Conservation (phyloP, 805 yeast genomes). For the Kluyveromyces starmeri region DNA sequence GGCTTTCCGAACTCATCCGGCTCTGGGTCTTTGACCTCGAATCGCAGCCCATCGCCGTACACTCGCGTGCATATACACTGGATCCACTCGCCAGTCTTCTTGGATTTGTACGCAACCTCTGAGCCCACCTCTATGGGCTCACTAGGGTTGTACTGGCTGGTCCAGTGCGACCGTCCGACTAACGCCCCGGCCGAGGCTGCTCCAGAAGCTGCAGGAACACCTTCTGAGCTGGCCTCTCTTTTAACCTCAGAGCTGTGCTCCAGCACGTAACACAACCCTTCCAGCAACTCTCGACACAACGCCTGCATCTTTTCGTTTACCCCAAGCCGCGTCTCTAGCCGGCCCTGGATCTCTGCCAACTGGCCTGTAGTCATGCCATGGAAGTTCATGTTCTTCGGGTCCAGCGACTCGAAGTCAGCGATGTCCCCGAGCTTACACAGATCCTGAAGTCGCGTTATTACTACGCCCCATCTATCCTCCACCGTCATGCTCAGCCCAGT, state of each 20-base stretch:
- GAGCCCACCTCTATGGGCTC: constrained; percentile 57
- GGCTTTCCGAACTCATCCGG: constrained; percentile 90
- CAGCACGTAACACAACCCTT: background rate
- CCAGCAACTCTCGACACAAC: background rate
- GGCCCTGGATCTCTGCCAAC: constrained; percentile 22
- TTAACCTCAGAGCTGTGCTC: constrained; percentile 16
- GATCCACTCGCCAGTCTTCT: constrained; percentile 82
- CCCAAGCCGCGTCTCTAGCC: constrained; percentile 26
- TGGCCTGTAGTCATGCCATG: constrained; percentile 32
- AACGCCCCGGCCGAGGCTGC: constrained; percentile 11
- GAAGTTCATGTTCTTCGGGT: constrained; percentile 24
- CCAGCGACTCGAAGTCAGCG: constrained; percentile 37
- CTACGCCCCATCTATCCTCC: constrained; percentile 63
- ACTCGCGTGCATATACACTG: constrained; percentile 83
- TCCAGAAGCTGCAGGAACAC: constrained; percentile 15
- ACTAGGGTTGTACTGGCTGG: constrained; percentile 49
- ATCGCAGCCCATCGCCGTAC: constrained; percentile 61
- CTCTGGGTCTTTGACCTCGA: constrained; percentile 95
- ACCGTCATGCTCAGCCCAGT: constrained; percentile 22
- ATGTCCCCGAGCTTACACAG: constrained; percentile 54
- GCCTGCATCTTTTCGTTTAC: constrained; percentile 1
- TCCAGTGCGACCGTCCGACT: constrained; percentile 39
- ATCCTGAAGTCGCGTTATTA: constrained; percentile 59
- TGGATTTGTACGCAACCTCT: constrained; percentile 80
- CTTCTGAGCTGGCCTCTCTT: constrained; percentile 18